Evolutionary conservation across 805 yeast species (phyloP).

Genomic region (Myxozyma melibiosi): DNA sequence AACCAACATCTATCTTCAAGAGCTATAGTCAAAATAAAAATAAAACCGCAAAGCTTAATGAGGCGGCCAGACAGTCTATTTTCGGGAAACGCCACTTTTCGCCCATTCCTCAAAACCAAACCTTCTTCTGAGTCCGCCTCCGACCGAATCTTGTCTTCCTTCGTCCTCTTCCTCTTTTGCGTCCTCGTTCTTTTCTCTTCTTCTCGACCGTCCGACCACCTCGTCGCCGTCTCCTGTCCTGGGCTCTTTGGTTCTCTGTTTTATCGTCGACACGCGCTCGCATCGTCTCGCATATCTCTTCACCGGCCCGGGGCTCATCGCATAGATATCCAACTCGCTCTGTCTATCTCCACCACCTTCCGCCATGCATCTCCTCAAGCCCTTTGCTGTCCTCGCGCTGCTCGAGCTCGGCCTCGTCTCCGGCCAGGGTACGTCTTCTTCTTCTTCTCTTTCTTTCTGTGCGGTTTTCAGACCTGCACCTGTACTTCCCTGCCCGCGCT

Average conservation of each 20-base stretch:
- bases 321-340: too few species aligned
- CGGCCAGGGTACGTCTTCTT: conserved; percentile 3
- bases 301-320: too few species aligned
- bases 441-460: too few species aligned
- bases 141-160: not conserved
- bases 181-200: not conserved
- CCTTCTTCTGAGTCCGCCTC: too few species aligned
- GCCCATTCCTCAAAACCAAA: too few species aligned
- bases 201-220: too few species aligned
- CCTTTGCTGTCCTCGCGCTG: not conserved
- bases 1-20: too few species aligned
- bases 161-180: not conserved
- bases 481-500: too few species aligned
- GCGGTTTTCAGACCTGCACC: not conserved
- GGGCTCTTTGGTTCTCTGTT: too few species aligned
- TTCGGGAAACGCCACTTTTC: not conserved
- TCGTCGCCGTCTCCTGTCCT: too few species aligned
- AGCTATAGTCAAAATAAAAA: not conserved
- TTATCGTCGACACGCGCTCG: too few species aligned
- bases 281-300: too few species aligned
- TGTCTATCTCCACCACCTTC: not conserved
- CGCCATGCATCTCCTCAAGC: not conserved
- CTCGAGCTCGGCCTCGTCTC: not conserved
- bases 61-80: not conserved
- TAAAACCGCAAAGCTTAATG: not conserved